Evolutionary conservation across 352 stramenopile species (phyloP).

Genomic region (Aphanomyces euteiches): DNA sequence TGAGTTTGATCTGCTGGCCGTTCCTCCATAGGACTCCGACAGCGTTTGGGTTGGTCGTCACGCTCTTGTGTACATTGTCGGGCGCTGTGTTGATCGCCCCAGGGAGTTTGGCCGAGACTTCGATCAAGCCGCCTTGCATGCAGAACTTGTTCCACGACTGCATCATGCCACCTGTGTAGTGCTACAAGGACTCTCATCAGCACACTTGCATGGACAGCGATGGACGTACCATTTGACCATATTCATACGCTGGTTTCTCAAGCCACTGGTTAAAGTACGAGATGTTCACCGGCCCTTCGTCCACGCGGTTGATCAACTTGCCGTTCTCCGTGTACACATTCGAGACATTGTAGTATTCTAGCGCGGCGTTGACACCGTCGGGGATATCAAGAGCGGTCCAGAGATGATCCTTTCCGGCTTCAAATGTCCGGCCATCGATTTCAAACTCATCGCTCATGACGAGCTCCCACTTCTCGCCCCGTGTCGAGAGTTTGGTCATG

Average conservation of each 20-base stretch:
- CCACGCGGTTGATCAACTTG: constrained; percentile 58
- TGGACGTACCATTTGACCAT: background rate
- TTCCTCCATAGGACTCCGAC: constrained; percentile 1
- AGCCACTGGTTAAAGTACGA: constrained; percentile 41
- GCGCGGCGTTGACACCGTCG: constrained; percentile 59
- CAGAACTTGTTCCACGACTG: constrained; percentile 92
- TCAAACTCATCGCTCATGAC: constrained; percentile 74
- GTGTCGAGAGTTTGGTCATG: constrained; percentile 47
- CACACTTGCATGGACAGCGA: background rate
- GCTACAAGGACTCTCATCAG: constrained; percentile 31
- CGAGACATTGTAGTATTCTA: constrained; percentile 63
- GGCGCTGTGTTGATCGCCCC: constrained; percentile 49
- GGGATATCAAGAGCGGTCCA: constrained; percentile 52
- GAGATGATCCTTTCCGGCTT: constrained; percentile 33
- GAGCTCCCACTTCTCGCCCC: constrained; percentile 51
- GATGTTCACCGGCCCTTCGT: constrained; percentile 54
- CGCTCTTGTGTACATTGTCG: constrained; percentile 37
- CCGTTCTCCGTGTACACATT: constrained; percentile 55
- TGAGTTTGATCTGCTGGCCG: constrained; percentile 27
- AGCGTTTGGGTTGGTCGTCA: constrained; percentile 32
- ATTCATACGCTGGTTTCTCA: background rate
- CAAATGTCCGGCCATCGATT: constrained; percentile 48
- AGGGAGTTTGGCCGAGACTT: constrained; percentile 67
- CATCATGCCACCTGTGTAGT: constrained; percentile 71
- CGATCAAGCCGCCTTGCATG: constrained; percentile 90